These are phyloP conservation scores for Salvia splendens DNA, from an alignment of 257 asterid species.

Conservation along the genomic window DNA sequence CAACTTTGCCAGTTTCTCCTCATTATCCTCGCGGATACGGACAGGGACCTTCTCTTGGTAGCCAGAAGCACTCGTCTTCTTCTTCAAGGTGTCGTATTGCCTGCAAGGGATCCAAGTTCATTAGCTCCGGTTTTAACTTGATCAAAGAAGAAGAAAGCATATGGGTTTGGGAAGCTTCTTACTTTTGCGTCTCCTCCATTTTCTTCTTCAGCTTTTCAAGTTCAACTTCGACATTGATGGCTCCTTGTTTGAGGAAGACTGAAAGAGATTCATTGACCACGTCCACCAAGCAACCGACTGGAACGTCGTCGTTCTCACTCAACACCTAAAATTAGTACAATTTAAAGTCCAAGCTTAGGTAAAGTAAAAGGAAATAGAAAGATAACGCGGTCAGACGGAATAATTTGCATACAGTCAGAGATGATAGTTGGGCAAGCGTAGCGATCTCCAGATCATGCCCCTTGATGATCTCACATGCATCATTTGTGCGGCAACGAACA, in stretches of 20 bases:
- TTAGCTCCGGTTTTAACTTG: neutral
- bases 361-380: neutral
- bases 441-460: slow-evolving; percentile 62
- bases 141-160: neutral
- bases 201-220: slow-evolving; percentile 74
- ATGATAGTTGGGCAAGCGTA: slow-evolving; percentile 76
- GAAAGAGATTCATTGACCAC: slow-evolving; percentile 67
- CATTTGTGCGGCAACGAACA: slow-evolving; percentile 68
- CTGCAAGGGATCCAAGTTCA: slow-evolving; percentile 43
- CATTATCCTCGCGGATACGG: slow-evolving; percentile 59
- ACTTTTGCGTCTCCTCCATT: slow-evolving; percentile 79
- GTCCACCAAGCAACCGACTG: slow-evolving; percentile 66
- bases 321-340: slow-evolving; percentile 49
- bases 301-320: slow-evolving; percentile 58
- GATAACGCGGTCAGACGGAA: neutral
- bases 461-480: slow-evolving; percentile 47
- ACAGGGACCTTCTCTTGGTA: slow-evolving; percentile 76
- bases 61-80: slow-evolving; percentile 59
- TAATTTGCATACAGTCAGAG: slow-evolving; percentile 54
- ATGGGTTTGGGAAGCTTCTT: slow-evolving; percentile 33
- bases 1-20: slow-evolving; percentile 49
- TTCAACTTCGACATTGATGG: slow-evolving; percentile 63
- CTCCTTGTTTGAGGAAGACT: slow-evolving; percentile 62
- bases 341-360: neutral
- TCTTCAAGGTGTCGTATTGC: slow-evolving; percentile 61